Evolutionary conservation across 139 green algal genomes (phyloP).

Genomic region (Closterium sp.): DNA sequence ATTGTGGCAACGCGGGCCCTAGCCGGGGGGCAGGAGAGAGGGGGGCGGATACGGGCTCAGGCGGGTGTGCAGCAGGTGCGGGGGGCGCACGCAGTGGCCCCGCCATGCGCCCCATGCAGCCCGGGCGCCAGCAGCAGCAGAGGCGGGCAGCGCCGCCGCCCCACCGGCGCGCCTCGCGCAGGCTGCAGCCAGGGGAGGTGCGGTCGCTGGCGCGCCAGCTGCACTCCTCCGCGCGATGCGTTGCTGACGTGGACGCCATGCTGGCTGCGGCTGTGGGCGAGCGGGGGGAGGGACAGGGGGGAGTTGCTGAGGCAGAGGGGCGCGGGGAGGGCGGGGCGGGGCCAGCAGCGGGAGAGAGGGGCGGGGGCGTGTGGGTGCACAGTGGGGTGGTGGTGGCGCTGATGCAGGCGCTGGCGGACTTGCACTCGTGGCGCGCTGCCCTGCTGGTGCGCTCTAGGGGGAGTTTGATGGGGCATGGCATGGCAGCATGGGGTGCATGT

Average conservation of each 20-base stretch:
- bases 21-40: not conserved
- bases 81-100: not conserved
- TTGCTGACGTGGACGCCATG: not conserved
- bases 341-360: not conserved
- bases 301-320: not conserved
- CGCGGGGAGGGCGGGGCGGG: no score
- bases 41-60: no score
- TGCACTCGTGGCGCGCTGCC: not conserved
- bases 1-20: not conserved
- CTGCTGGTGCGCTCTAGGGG: not conserved
- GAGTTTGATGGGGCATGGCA: not conserved
- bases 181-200: not conserved
- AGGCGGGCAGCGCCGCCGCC: no score
- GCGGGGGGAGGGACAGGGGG: not conserved
- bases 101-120: not conserved
- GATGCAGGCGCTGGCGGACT: not conserved
- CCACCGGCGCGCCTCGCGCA: not conserved
- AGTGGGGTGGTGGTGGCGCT: constrained; percentile 6
- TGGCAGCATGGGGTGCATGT: not conserved
- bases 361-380: not conserved
- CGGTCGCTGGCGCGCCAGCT: not conserved
- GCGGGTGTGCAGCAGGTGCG: not conserved
- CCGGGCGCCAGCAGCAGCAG: not conserved
- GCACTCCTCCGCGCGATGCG: not conserved
- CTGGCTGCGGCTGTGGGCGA: not conserved